A percentile compares a stretch with the other conserved stretches of the same genome.
Conservation (phyloP, 2,329 filamentous ascomycete genomes). For the Fusarium denticulatum region DNA sequence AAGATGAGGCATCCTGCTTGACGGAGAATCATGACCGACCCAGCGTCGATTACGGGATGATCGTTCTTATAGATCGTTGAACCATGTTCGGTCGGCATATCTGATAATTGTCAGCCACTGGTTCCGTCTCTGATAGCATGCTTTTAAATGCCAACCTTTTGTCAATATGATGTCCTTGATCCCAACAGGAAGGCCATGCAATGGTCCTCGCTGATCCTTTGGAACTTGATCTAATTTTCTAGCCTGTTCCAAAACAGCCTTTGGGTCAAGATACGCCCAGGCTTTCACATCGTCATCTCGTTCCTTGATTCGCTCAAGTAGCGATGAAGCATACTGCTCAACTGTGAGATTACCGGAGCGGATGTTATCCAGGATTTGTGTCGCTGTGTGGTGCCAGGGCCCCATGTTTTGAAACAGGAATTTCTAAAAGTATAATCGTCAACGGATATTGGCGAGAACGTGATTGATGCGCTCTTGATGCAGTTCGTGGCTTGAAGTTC, state of each 20-base stretch:
- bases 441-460: fast-evolving
- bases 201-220: constrained; percentile 57
- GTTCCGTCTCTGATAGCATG: no score
- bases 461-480: no score
- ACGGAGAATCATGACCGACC: constrained; percentile 60
- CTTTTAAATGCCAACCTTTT: constrained; percentile 54
- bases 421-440: neutral
- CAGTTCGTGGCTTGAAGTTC: neutral
- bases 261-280: constrained; percentile 59
- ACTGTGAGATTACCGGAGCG: constrained; percentile 56
- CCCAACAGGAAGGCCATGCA: constrained; percentile 66
- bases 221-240: constrained; percentile 60
- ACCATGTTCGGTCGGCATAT: constrained; percentile 65
- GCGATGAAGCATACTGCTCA: constrained; percentile 59
- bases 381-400: constrained; percentile 50
- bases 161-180: constrained; percentile 70
- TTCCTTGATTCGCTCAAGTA: constrained; percentile 56
- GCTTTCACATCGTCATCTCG: constrained; percentile 59
- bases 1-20: constrained; percentile 65
- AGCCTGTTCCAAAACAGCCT: constrained; percentile 59
- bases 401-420: neutral
- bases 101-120: constrained; percentile 35
- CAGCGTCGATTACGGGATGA: constrained; percentile 59
- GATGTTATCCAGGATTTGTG: constrained; percentile 52
- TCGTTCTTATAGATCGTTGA: constrained; percentile 62